phyloP scores from a whole-genome alignment of 1,284 basidiomycete species.

The Pulveroboletus ridleyi region DNA sequence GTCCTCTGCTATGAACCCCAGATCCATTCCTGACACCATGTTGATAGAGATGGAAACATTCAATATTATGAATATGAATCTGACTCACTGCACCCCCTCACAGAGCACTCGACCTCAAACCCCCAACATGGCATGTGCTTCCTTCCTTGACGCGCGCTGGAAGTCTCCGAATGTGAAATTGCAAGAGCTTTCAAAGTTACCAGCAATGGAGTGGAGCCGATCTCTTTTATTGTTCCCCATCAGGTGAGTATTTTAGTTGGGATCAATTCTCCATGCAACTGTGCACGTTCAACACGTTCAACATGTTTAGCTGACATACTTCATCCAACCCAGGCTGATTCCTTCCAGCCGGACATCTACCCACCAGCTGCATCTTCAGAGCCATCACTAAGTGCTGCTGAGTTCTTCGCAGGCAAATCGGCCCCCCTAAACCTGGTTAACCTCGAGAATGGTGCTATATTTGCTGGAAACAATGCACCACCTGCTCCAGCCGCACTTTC shows the following conservation, averaged over 20 bases:
- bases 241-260: slow-evolving; percentile 56
- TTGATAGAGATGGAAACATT: slow-evolving; percentile 86
- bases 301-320: slow-evolving; percentile 4
- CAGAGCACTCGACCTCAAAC: slow-evolving; percentile 90
- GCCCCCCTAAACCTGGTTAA: slow-evolving; percentile 74
- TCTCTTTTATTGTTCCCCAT: slow-evolving; percentile 94
- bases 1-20: slow-evolving; percentile 28
- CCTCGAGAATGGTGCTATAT: slow-evolving; percentile 62
- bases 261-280: neutral
- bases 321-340: slow-evolving; percentile 64
- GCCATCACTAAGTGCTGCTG: slow-evolving; percentile 80
- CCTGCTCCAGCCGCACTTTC: slow-evolving; percentile 35
- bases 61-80: slow-evolving; percentile 96
- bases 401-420: slow-evolving; percentile 89
- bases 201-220: slow-evolving; percentile 80
- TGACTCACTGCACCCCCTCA: slow-evolving; percentile 82
- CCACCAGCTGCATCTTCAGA: slow-evolving; percentile 88
- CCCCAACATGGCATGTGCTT: slow-evolving; percentile 98
- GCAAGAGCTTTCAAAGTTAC: slow-evolving; percentile 94
- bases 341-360: slow-evolving; percentile 95
- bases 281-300: neutral
- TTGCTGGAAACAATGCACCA: slow-evolving; percentile 39
- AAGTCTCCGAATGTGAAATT: slow-evolving; percentile 93
- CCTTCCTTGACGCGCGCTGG: slow-evolving; percentile 90
- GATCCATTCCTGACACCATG: slow-evolving; percentile 25